Percentiles rank a stretch among this genome's conserved stretches.
Evolutionary conservation across 352 stramenopile species (phyloP).

Genomic region (Globisporangium cederbergense): DNA sequence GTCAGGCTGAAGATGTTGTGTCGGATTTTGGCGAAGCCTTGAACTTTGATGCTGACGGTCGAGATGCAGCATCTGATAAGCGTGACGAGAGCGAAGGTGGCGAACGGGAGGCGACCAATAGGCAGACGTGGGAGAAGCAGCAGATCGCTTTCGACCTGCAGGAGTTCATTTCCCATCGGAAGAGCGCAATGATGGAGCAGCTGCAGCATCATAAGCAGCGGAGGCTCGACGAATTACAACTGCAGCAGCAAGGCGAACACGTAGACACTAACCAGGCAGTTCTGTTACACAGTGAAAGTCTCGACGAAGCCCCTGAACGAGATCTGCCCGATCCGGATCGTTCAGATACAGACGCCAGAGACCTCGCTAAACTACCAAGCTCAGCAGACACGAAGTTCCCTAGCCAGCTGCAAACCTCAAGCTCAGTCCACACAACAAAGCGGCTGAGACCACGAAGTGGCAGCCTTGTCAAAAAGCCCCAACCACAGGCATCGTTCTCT

Average conservation of each 20-base stretch:
- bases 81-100: neutral
- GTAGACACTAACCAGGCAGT: neutral
- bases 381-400: too few relatives aligned
- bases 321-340: neutral
- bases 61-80: neutral
- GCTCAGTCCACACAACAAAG: neutral
- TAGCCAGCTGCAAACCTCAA: neutral
- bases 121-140: slow-evolving; percentile 5
- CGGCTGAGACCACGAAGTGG: neutral
- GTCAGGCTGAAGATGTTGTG: neutral
- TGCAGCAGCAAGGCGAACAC: neutral
- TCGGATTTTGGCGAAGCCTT: neutral
- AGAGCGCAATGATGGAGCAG: slow-evolving; percentile 35
- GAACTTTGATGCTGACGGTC: neutral
- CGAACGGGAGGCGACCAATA: neutral
- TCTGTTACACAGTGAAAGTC: neutral
- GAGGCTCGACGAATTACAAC: neutral
- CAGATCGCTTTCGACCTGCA: slow-evolving; percentile 29
- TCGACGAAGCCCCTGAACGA: neutral
- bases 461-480: neutral
- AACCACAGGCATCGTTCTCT: neutral
- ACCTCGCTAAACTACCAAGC: neutral
- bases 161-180: slow-evolving; percentile 34
- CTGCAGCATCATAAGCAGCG: slow-evolving; percentile 29
- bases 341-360: neutral